Evolutionary conservation across 75 land plant species (phyloP).

Genomic region (Azolla pinnata): DNA sequence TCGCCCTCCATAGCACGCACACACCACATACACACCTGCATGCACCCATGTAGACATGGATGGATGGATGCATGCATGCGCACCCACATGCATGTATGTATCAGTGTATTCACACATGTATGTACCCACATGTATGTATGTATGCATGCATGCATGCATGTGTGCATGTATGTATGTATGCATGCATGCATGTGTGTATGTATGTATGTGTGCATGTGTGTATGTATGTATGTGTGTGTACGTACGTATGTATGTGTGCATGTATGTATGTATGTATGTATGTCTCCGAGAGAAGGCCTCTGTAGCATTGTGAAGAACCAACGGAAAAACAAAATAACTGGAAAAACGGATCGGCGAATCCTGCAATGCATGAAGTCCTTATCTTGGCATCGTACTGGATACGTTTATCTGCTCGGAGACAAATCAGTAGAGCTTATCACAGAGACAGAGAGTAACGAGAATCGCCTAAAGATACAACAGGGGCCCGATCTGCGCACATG

Average conservation of each 20-base stretch:
- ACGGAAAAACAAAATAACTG: too few species aligned
- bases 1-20: not conserved
- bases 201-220: not conserved
- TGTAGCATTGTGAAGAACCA: too few species aligned
- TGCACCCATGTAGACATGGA: not conserved
- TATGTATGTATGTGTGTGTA: not conserved
- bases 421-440: not conserved
- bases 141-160: constrained; percentile 1
- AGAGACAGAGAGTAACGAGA: not conserved
- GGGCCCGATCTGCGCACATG: too few species aligned
- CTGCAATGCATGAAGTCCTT: too few species aligned
- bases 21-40: not conserved
- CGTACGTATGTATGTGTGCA: not conserved
- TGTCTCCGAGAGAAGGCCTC: not conserved
- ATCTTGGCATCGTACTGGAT: not conserved
- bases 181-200: not conserved
- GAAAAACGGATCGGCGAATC: too few species aligned
- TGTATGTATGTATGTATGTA: constrained; percentile 2
- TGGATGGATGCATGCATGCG: not conserved
- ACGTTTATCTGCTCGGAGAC: not conserved
- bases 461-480: not conserved
- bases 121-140: not conserved
- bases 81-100: not conserved
- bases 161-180: not conserved
- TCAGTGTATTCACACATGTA: not conserved